These are phyloP conservation scores for Starmerella etchellsii DNA, from an alignment of 805 yeast genomes.

Conservation along the genomic window DNA sequence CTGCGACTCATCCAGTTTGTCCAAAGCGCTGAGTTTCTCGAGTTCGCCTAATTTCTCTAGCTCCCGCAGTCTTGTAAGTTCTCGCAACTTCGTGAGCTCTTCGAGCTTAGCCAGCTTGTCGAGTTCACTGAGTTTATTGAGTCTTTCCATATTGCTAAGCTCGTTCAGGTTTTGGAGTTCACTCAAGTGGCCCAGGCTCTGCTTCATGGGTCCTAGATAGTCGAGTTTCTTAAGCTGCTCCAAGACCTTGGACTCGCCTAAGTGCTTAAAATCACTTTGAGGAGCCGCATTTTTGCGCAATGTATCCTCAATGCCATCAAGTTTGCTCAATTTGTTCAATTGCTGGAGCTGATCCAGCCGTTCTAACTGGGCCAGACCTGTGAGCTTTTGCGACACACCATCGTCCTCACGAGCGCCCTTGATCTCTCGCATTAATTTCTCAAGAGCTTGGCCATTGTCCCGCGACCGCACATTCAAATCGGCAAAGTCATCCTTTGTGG, in stretches of 20 bases:
- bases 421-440: slow-evolving; percentile 20
- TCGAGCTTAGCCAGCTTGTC: slow-evolving; percentile 4
- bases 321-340: slow-evolving; percentile 7
- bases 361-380: slow-evolving; percentile 22
- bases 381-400: slow-evolving; percentile 20
- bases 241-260: slow-evolving; percentile 5
- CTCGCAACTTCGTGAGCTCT: slow-evolving; percentile 5
- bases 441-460: slow-evolving; percentile 29
- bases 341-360: slow-evolving; percentile 17
- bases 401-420: slow-evolving; percentile 21
- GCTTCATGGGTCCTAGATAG: slow-evolving; percentile 1
- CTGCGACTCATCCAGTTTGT: neutral
- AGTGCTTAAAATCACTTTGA: slow-evolving; percentile 1
- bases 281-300: neutral
- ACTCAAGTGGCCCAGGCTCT: slow-evolving; percentile 7
- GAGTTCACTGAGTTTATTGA: slow-evolving; percentile 4
- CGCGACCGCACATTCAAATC: slow-evolving; percentile 27
- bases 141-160: slow-evolving; percentile 3
- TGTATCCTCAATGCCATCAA: slow-evolving; percentile 10
- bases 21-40: slow-evolving; percentile 1
- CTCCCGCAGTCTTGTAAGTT: slow-evolving; percentile 1
- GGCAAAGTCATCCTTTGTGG: slow-evolving; percentile 27
- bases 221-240: slow-evolving; percentile 10
- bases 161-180: slow-evolving; percentile 1
- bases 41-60: slow-evolving; percentile 3